These are phyloP conservation scores for Bondarzewia mesenterica DNA, from an alignment of 1,284 basidiomycete species.

Conservation along the genomic window DNA sequence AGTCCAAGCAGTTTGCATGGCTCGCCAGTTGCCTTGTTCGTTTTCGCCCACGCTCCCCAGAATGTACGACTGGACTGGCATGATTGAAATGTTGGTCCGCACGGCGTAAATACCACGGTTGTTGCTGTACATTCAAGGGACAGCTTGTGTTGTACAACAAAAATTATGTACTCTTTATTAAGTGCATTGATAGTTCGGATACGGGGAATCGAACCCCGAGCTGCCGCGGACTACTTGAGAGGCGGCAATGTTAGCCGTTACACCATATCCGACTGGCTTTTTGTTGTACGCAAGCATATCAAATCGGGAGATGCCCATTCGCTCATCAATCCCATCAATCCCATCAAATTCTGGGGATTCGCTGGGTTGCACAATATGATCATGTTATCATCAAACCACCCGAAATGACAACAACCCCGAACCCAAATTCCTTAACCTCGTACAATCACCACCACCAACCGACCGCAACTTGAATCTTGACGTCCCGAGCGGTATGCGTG, in stretches of 20 bases:
- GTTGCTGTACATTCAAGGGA: too few species aligned
- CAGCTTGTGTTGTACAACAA: too few species aligned
- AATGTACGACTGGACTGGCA: background rate
- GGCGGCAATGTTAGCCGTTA: conserved; percentile 70
- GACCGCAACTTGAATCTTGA: background rate
- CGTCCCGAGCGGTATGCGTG: conserved; percentile 46
- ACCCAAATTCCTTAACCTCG: background rate
- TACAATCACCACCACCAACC: background rate
- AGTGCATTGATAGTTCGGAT: too few species aligned
- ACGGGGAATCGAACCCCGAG: conserved; percentile 76
- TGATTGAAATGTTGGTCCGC: background rate
- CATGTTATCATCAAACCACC: background rate
- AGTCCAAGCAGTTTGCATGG: too few species aligned
- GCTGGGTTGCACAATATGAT: background rate
- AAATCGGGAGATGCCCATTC: background rate
- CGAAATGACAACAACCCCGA: background rate
- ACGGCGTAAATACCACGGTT: too few species aligned
- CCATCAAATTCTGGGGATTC: background rate
- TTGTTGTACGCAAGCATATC: background rate
- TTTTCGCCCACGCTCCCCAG: too few species aligned
- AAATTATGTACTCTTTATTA: too few species aligned
- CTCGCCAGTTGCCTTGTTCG: too few species aligned
- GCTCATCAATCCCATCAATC: background rate
- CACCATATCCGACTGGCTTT: conserved; percentile 55
- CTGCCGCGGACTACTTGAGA: conserved; percentile 53